phyloP scores from a whole-genome alignment of 208 protist species.

The Polymyxa betae region DNA sequence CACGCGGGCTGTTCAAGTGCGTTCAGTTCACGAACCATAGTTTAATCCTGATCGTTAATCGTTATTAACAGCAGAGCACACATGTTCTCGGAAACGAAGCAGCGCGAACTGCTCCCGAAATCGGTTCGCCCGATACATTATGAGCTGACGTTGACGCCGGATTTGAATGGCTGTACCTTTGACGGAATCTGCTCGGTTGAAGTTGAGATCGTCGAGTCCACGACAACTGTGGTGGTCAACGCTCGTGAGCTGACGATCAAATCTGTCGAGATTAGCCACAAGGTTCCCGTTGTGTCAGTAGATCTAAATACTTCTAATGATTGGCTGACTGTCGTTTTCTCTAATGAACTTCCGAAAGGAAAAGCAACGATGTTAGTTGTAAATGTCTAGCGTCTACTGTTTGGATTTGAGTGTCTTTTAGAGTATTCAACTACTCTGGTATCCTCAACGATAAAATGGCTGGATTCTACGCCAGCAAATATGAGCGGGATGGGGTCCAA shows the following conservation, averaged over 20 bases:
- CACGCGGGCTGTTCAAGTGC: no score
- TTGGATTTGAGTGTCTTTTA: neutral
- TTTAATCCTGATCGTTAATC: no score
- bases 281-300: neutral
- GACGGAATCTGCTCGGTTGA: neutral
- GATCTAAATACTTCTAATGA: neutral
- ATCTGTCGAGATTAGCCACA: neutral
- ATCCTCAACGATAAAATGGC: slow-evolving; percentile 46
- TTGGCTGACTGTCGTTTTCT: neutral
- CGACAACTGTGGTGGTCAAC: neutral
- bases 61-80: no score
- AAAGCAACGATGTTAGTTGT: neutral
- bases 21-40: no score
- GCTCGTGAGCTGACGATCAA: neutral
- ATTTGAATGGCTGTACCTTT: neutral
- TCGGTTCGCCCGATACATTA: neutral
- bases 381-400: neutral
- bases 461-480: slow-evolving; percentile 50
- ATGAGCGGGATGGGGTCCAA: neutral
- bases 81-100: no score
- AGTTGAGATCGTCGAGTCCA: neutral
- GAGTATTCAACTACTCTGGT: slow-evolving; percentile 3
- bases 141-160: slow-evolving; percentile 24
- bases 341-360: neutral
- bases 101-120: neutral